phyloP scores from a whole-genome alignment of 192 early-diverging fungal genomes.

The Entomortierella lignicola region DNA sequence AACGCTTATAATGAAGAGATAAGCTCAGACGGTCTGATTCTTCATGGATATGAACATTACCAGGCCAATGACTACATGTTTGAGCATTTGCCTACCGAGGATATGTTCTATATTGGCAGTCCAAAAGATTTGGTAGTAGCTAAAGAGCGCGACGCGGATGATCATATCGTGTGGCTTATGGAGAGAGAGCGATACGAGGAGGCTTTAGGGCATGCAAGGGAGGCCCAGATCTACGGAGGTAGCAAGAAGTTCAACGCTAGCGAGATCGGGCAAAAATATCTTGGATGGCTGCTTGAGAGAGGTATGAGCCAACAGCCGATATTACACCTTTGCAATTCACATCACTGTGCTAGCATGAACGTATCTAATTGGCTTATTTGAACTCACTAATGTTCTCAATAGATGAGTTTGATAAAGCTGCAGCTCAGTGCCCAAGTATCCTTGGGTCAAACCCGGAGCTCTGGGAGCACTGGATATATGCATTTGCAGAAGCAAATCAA shows the following conservation, averaged over 20 bases:
- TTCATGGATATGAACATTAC: slow-evolving; percentile 87
- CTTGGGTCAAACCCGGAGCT: slow-evolving; percentile 72
- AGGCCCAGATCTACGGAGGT: slow-evolving; percentile 68
- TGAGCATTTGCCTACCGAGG: slow-evolving; percentile 73
- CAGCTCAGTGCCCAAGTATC: slow-evolving; percentile 77
- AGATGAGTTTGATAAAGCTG: slow-evolving; percentile 76
- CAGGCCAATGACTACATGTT: slow-evolving; percentile 96
- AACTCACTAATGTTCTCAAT: neutral
- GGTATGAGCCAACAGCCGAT: slow-evolving; percentile 38
- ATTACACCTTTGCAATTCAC: too few relatives aligned
- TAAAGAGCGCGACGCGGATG: slow-evolving; percentile 86
- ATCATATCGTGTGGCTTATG: slow-evolving; percentile 96
- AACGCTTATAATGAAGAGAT: slow-evolving; percentile 83
- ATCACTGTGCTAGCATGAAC: too few relatives aligned
- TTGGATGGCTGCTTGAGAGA: slow-evolving; percentile 78
- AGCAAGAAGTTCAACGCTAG: slow-evolving; percentile 70
- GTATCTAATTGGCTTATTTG: neutral
- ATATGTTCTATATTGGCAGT: slow-evolving; percentile 91
- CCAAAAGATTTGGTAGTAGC: slow-evolving; percentile 96
- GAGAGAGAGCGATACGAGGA: slow-evolving; percentile 83
- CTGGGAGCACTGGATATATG: slow-evolving; percentile 95
- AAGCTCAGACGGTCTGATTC: slow-evolving; percentile 87
- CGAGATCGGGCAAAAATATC: slow-evolving; percentile 85
- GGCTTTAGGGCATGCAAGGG: slow-evolving; percentile 75
- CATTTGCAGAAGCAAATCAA: slow-evolving; percentile 84